Evolutionary conservation across 2,329 filamentous ascomycete species (phyloP).

Genomic region (Chaetomium sp.): DNA sequence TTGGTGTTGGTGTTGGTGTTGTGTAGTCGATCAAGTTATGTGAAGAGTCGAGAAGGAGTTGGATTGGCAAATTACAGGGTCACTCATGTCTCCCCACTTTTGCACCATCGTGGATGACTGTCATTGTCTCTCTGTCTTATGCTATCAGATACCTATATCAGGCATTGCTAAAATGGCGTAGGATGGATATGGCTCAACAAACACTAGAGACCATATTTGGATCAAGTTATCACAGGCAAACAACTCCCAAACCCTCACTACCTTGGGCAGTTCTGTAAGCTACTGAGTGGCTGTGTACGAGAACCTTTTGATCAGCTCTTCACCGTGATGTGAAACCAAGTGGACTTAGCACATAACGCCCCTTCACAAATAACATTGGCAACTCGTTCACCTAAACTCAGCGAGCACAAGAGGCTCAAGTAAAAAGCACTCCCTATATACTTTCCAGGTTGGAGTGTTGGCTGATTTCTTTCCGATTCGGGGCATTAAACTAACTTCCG

Average conservation of each 20-base stretch:
- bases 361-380: background rate
- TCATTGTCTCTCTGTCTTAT: background rate
- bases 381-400: background rate
- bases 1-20: background rate
- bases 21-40: no score
- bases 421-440: background rate
- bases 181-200: background rate
- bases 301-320: no score
- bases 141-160: no score
- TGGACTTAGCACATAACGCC: background rate
- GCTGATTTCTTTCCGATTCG: no score
- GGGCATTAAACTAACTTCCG: constrained; percentile 1
- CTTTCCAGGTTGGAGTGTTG: background rate
- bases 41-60: background rate
- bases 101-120: background rate
- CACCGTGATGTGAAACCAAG: background rate
- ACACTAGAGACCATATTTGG: background rate
- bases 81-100: background rate
- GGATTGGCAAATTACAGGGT: background rate
- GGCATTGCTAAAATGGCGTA: background rate
- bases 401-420: background rate
- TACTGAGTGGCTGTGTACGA: no score
- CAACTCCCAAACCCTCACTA: no score
- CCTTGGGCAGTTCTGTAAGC: no score
- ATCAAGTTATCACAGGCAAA: no score